A percentile compares a stretch with the other conserved stretches of the same genome.
These are phyloP conservation scores for Magnaporthiopsis rhizophila DNA, from an alignment of 2,329 filamentous ascomycete species.

Conservation along the genomic window DNA sequence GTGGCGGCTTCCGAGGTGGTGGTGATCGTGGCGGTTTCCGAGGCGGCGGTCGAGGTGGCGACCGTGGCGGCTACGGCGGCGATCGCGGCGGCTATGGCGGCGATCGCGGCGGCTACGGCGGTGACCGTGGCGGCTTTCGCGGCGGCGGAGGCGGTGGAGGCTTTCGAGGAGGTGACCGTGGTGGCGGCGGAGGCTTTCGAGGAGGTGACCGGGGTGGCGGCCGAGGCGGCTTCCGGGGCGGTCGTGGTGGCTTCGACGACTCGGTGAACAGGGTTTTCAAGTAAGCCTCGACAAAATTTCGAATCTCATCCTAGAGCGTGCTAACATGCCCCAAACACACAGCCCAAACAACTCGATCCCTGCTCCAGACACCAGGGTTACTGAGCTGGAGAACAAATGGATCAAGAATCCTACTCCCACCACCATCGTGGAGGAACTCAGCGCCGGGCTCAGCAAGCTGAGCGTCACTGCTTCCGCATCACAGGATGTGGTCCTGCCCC, in stretches of 20 bases:
- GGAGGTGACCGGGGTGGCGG: constrained; percentile 9
- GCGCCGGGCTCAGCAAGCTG: constrained; percentile 28
- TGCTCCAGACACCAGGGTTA: constrained; percentile 20
- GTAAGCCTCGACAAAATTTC: constrained; percentile 17
- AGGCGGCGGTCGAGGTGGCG: constrained; percentile 15
- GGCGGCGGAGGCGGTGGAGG: constrained; percentile 14
- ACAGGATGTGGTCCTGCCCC: constrained; percentile 26
- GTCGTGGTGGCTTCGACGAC: constrained; percentile 17
- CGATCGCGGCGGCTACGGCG: constrained; percentile 12
- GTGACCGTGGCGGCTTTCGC: constrained; percentile 9
- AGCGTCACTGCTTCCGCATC: constrained; percentile 13
- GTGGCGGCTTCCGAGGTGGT: constrained; percentile 15
- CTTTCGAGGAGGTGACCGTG: constrained; percentile 7
- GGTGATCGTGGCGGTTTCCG: constrained; percentile 11
- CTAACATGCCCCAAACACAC: neutral
- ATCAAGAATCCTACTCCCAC: constrained; percentile 21
- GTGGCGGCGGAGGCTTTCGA: constrained; percentile 17
- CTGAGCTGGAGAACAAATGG: constrained; percentile 32
- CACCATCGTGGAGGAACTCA: constrained; percentile 20
- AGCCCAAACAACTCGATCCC: constrained; percentile 9
- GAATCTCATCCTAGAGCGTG: neutral
- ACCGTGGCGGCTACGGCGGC: constrained; percentile 10
- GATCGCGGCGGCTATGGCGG: constrained; percentile 14
- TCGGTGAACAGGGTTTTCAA: constrained; percentile 18
- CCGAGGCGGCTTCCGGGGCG: constrained; percentile 12